phyloP scores from a whole-genome alignment of 805 yeast genomes.

The Saitoella complicata region DNA sequence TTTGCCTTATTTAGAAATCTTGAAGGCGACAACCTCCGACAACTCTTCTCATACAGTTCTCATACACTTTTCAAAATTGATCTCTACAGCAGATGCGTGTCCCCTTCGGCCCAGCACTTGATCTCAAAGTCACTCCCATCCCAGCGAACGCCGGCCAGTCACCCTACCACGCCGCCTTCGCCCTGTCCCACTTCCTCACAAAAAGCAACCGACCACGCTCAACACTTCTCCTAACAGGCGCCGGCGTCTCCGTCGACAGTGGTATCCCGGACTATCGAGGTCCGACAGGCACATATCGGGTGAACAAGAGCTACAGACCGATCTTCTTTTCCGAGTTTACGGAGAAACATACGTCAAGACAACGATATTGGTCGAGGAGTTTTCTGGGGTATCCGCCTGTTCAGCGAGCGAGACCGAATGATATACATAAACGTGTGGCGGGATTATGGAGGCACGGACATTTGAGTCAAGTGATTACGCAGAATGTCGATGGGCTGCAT shows the following conservation, averaged over 20 bases:
- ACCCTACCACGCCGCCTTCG: slow-evolving; percentile 5
- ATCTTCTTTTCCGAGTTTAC: slow-evolving; percentile 17
- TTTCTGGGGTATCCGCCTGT: slow-evolving; percentile 15
- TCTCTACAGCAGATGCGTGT: too few species aligned
- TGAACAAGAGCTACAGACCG: slow-evolving; percentile 15
- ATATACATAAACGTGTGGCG: slow-evolving; percentile 12
- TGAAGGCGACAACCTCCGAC: too few species aligned
- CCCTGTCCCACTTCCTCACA: slow-evolving; percentile 6
- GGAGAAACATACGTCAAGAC: slow-evolving; percentile 10
- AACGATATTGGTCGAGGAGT: slow-evolving; percentile 18
- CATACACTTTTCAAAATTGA: too few species aligned
- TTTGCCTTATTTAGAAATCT: too few species aligned
- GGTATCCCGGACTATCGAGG: slow-evolving; percentile 20
- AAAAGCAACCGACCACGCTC: slow-evolving; percentile 8
- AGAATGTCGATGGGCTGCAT: slow-evolving; percentile 17
- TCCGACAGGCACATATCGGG: slow-evolving; percentile 16
- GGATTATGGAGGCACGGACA: slow-evolving; percentile 8
- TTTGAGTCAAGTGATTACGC: slow-evolving; percentile 12
- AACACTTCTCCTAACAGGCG: slow-evolving; percentile 16
- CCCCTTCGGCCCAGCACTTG: too few species aligned
- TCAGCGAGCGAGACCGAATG: slow-evolving; percentile 12
- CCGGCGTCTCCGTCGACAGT: slow-evolving; percentile 18
- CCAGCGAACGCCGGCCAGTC: neutral
- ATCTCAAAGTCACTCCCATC: neutral
- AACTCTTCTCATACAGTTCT: too few species aligned